phyloP scores from a whole-genome alignment of 805 yeast genomes.

The Debaryomyces prosopidis region DNA sequence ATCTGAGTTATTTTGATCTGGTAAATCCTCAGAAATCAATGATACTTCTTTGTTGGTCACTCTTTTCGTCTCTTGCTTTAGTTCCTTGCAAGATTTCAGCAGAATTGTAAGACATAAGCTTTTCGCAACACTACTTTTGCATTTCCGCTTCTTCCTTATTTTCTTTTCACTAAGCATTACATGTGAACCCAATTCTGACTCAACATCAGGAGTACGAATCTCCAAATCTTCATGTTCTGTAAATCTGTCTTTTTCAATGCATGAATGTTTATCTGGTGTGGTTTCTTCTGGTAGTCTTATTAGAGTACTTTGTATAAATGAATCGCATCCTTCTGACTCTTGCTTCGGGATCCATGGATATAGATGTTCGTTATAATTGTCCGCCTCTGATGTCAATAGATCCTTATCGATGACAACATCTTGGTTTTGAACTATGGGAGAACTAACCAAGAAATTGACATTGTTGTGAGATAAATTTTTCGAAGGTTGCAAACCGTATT shows the following conservation, averaged over 20 bases:
- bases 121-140: neutral
- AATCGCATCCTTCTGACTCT: neutral
- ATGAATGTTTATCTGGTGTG: neutral
- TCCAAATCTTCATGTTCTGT: neutral
- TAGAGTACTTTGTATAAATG: neutral
- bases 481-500: neutral
- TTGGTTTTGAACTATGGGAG: conserved; percentile 13
- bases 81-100: neutral
- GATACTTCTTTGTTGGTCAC: neutral
- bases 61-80: neutral
- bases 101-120: neutral
- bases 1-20: neutral
- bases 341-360: conserved; percentile 4
- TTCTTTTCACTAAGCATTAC: neutral
- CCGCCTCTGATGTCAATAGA: conserved; percentile 19
- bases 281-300: neutral
- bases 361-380: conserved; percentile 3
- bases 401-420: conserved; percentile 21
- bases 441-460: conserved; percentile 9
- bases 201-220: neutral
- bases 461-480: neutral
- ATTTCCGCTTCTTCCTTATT: neutral
- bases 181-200: neutral
- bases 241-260: neutral
- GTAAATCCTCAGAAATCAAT: neutral